A percentile compares a stretch with the other conserved stretches of the same genome.
Evolutionary conservation across 805 yeast genomes (phyloP).

Genomic region (Lachancea cidri): DNA sequence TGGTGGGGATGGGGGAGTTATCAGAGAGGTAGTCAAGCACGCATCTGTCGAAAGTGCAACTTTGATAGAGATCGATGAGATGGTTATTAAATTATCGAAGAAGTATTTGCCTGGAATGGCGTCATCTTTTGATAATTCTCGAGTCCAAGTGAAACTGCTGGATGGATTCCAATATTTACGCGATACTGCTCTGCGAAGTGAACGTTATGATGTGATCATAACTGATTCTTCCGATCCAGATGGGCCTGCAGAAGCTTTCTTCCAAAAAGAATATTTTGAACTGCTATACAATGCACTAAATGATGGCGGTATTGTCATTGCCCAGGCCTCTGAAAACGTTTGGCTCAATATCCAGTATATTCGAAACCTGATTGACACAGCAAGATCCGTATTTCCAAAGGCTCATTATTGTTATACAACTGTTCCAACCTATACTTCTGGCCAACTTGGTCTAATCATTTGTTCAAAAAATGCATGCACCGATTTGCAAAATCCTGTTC

Average conservation of each 20-base stretch:
- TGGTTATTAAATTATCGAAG: slow-evolving; percentile 67
- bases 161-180: slow-evolving; percentile 82
- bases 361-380: slow-evolving; percentile 42
- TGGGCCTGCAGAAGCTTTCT: slow-evolving; percentile 90
- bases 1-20: slow-evolving; percentile 95
- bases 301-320: slow-evolving; percentile 63
- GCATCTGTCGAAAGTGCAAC: slow-evolving; percentile 57
- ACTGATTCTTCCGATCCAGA: slow-evolving; percentile 95
- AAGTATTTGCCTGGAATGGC: slow-evolving; percentile 78
- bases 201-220: slow-evolving; percentile 73
- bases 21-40: slow-evolving; percentile 82
- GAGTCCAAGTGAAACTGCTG: slow-evolving; percentile 59
- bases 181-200: slow-evolving; percentile 32
- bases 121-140: slow-evolving; percentile 53
- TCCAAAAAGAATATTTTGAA: slow-evolving; percentile 71
- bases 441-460: slow-evolving; percentile 75
- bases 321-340: slow-evolving; percentile 72
- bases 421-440: slow-evolving; percentile 85
- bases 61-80: slow-evolving; percentile 84
- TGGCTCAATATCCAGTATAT: slow-evolving; percentile 64
- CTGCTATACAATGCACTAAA: slow-evolving; percentile 59
- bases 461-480: slow-evolving; percentile 53
- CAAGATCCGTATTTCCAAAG: slow-evolving; percentile 50
- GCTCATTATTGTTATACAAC: slow-evolving; percentile 71
- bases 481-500: slow-evolving; percentile 46